These are phyloP conservation scores for Aspergillus sp. DNA, from an alignment of 2,329 filamentous ascomycete species.

Conservation along the genomic window DNA sequence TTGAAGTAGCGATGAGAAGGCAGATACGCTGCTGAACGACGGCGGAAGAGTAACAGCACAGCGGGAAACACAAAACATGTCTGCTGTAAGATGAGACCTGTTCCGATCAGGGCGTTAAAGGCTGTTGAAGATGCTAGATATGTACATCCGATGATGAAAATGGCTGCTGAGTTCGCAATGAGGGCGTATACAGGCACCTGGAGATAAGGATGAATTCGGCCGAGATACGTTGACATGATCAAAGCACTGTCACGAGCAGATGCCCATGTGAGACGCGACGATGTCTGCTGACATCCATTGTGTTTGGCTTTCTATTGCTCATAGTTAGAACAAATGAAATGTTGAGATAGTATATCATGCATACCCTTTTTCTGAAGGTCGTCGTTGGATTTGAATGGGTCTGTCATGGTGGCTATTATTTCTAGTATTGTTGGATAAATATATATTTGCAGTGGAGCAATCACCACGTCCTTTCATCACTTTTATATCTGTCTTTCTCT, in stretches of 20 bases:
- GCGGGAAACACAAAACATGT: conserved; percentile 16
- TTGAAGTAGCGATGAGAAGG: conserved; percentile 11
- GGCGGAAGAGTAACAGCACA: conserved; percentile 19
- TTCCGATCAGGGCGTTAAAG: conserved; percentile 8
- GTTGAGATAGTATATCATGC: too few relatives aligned
- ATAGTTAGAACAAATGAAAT: too few relatives aligned
- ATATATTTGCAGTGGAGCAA: too few relatives aligned
- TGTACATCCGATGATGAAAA: conserved; percentile 11
- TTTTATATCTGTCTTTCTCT: too few relatives aligned
- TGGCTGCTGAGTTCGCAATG: conserved; percentile 9
- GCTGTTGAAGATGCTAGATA: conserved; percentile 7
- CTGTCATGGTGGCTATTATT: too few relatives aligned
- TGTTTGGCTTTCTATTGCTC: too few relatives aligned
- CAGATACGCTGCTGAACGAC: conserved; percentile 16
- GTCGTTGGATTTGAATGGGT: too few relatives aligned
- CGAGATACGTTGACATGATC: conserved; percentile 1
- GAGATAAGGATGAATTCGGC: conserved; percentile 1
- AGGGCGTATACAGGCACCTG: conserved; percentile 19
- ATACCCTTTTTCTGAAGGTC: too few relatives aligned
- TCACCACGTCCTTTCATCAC: too few relatives aligned
- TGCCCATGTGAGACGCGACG: conserved; percentile 25
- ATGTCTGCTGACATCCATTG: conserved; percentile 20
- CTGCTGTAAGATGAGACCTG: conserved; percentile 6
- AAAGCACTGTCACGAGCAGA: conserved; percentile 14
- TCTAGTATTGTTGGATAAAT: too few relatives aligned